phyloP scores from a whole-genome alignment of 2,329 filamentous ascomycete species.

The Calonectria pseudoturangicola region DNA sequence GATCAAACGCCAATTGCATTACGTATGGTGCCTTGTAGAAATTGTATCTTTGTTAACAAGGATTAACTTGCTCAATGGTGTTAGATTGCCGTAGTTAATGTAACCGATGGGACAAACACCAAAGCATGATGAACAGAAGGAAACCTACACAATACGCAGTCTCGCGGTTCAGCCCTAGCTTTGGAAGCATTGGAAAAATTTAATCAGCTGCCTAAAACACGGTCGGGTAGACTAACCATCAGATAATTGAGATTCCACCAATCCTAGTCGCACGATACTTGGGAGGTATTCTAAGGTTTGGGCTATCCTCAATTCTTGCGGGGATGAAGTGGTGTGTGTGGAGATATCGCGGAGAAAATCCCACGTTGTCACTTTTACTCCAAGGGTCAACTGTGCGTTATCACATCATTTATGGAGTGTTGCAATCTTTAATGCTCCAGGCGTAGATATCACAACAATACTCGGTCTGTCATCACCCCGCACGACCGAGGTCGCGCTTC shows the following conservation, averaged over 20 bases:
- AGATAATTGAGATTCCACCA: neutral
- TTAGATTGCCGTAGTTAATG: no score
- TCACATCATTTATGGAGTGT: neutral
- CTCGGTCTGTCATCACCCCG: neutral
- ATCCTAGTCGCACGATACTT: neutral
- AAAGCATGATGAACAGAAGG: no score
- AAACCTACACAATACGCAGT: neutral
- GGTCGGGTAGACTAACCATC: no score
- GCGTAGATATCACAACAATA: neutral
- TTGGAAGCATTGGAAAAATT: neutral
- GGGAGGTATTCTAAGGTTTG: neutral
- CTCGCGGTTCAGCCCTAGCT: neutral
- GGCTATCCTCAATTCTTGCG: neutral
- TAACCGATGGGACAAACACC: no score
- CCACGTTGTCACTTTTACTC: neutral
- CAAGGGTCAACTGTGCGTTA: neutral
- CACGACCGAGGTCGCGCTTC: neutral
- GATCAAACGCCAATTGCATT: no score
- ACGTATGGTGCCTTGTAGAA: no score
- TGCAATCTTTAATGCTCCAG: neutral
- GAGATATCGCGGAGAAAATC: conserved; percentile 1
- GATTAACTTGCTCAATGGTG: no score
- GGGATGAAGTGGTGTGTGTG: neutral
- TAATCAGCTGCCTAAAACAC: neutral
- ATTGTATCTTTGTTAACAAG: no score